Conservation (phyloP, 2,329 filamentous ascomycete genomes). For the Plenodomus biglobosus region DNA sequence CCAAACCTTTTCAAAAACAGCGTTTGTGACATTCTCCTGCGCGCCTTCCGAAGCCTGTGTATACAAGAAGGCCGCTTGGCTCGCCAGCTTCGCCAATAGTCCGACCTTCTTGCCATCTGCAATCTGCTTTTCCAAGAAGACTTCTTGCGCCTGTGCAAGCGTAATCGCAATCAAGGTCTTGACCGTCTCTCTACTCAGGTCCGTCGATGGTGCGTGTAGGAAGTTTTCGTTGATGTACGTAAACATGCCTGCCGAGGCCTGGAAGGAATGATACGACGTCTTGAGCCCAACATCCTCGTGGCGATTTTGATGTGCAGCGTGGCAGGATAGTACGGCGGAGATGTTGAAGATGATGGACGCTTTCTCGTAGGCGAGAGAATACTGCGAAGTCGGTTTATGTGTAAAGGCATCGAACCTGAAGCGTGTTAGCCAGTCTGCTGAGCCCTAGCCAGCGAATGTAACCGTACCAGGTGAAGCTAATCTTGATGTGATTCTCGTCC, state of each 20-base stretch:
- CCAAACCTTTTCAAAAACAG: slow-evolving; percentile 95
- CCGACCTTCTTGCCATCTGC: slow-evolving; percentile 90
- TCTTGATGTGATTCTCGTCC: slow-evolving; percentile 98
- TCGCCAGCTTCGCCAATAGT: slow-evolving; percentile 86
- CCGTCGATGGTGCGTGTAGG: slow-evolving; percentile 92
- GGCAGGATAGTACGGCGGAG: slow-evolving; percentile 91
- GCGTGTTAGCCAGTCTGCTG: slow-evolving; percentile 19
- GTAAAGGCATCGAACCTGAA: slow-evolving; percentile 99
- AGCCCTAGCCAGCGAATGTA: not conserved
- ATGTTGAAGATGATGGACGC: slow-evolving; percentile 99
- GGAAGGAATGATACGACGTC: slow-evolving; percentile 96
- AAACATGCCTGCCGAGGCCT: slow-evolving; percentile 98
- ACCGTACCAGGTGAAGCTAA: slow-evolving; percentile 90
- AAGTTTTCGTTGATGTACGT: slow-evolving; percentile 99
- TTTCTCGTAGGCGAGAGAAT: slow-evolving; percentile 96
- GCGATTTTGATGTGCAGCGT: slow-evolving; percentile 89
- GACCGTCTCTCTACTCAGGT: slow-evolving; percentile 91
- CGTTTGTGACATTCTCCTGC: slow-evolving; percentile 88
- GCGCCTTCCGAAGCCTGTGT: slow-evolving; percentile 84
- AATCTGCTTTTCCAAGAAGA: slow-evolving; percentile 96
- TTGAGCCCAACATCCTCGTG: slow-evolving; percentile 92
- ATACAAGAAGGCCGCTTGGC: slow-evolving; percentile 87
- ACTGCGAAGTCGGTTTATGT: slow-evolving; percentile 94
- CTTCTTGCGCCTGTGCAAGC: slow-evolving; percentile 93
- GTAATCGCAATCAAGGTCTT: slow-evolving; percentile 92